Evolutionary conservation across 768 basidiomycete species (phyloP).

Genomic region (Tricholoma bakamatsutake): DNA sequence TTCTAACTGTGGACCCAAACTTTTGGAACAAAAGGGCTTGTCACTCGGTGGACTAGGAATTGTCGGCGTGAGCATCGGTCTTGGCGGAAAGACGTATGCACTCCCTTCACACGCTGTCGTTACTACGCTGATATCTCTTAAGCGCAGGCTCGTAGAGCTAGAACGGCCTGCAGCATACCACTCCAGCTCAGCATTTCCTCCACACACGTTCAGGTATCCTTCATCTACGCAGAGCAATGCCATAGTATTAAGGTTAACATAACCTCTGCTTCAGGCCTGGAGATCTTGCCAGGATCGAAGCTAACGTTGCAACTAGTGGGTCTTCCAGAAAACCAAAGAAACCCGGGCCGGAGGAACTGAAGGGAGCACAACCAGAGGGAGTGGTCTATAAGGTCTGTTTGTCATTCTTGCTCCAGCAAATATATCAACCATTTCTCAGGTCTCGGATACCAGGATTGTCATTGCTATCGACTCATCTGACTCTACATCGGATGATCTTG

Average conservation of each 20-base stretch:
- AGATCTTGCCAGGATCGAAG: conserved; percentile 83
- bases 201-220: conserved; percentile 74
- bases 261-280: conserved; percentile 53
- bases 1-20: conserved; percentile 74
- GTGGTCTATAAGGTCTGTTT: conserved; percentile 75
- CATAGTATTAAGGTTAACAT: neutral
- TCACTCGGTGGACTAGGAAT: conserved; percentile 71
- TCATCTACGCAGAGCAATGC: neutral
- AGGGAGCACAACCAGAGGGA: conserved; percentile 53
- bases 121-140: conserved; percentile 20
- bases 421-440: conserved; percentile 33
- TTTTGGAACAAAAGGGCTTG: conserved; percentile 86
- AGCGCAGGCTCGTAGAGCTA: conserved; percentile 76
- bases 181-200: conserved; percentile 62
- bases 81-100: conserved; percentile 86
- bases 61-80: conserved; percentile 68
- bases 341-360: conserved; percentile 28
- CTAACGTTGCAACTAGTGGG: conserved; percentile 43
- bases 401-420: neutral
- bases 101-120: neutral
- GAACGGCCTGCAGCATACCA: conserved; percentile 82
- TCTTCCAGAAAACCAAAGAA: conserved; percentile 42
- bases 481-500: conserved; percentile 54
- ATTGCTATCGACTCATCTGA: conserved; percentile 71
- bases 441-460: conserved; percentile 76